These are phyloP conservation scores for Boletus subparvulus DNA, from an alignment of 768 basidiomycete species.

Conservation along the genomic window DNA sequence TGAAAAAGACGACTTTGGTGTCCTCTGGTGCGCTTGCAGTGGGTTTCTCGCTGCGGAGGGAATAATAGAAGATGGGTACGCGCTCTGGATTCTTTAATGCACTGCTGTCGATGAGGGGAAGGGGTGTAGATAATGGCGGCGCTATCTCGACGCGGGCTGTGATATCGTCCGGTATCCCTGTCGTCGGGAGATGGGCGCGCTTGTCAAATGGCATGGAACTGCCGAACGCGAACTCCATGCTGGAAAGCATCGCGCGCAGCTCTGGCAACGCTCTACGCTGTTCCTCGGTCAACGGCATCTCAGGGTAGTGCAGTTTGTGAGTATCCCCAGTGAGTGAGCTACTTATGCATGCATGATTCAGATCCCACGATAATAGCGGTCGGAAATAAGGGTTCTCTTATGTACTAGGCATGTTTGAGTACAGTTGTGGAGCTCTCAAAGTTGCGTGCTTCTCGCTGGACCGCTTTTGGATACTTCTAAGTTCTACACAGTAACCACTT, in stretches of 20 bases:
- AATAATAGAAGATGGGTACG: slow-evolving; percentile 12
- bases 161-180: background rate
- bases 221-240: background rate
- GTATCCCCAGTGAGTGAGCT: no score
- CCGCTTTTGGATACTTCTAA: no score
- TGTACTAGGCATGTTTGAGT: no score
- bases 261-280: slow-evolving; percentile 1
- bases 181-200: slow-evolving; percentile 1
- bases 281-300: slow-evolving; percentile 6
- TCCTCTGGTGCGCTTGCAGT: background rate
- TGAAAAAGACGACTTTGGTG: slow-evolving; percentile 11
- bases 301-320: background rate
- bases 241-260: background rate
- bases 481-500: no score
- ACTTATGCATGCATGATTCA: no score
- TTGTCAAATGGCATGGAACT: background rate
- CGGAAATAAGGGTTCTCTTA: no score
- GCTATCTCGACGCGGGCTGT: slow-evolving; percentile 3
- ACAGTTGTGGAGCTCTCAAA: no score
- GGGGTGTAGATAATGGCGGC: background rate
- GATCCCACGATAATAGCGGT: no score
- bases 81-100: background rate
- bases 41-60: background rate
- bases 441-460: no score
- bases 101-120: background rate